Conservation (phyloP, 192 early-diverging fungal species). For the Spizellomyces sp. region DNA sequence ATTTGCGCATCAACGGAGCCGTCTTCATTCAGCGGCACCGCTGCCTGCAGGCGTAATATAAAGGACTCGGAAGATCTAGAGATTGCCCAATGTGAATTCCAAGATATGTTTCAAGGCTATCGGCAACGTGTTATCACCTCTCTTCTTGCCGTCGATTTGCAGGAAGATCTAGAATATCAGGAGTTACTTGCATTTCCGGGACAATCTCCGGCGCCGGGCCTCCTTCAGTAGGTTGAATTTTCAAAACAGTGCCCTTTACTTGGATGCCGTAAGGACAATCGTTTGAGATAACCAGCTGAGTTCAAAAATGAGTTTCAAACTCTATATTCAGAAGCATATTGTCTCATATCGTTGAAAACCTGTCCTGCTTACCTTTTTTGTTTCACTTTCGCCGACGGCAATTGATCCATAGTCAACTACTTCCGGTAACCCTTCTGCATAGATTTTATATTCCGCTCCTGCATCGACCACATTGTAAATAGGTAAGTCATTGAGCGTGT, state of each 20-base stretch:
- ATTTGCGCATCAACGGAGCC: conserved; percentile 25
- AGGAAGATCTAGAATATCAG: background rate
- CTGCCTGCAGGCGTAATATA: conserved; percentile 18
- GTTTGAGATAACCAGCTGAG: conserved; percentile 20
- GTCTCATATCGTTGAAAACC: no score
- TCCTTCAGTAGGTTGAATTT: background rate
- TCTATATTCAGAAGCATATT: no score
- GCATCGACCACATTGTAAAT: conserved; percentile 4
- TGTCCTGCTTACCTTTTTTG: background rate
- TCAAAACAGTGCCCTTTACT: conserved; percentile 1
- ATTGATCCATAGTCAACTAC: conserved; percentile 41
- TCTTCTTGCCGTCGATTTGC: conserved; percentile 16
- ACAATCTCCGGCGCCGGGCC: conserved; percentile 7
- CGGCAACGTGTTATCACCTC: conserved; percentile 1
- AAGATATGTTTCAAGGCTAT: background rate
- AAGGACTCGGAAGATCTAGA: conserved; percentile 12
- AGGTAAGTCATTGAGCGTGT: background rate
- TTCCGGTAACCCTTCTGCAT: conserved; percentile 35
- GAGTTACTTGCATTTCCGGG: background rate
- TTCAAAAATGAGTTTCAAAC: background rate
- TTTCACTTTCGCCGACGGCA: conserved; percentile 23
- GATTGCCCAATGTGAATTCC: background rate
- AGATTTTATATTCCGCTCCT: conserved; percentile 42
- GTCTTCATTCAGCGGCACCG: conserved; percentile 19
- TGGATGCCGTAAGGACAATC: conserved; percentile 30